A percentile compares a stretch with the other conserved stretches of the same genome.
Conservation (phyloP, 208 protist genomes). For the Tritrichomonas foetus region DNA sequence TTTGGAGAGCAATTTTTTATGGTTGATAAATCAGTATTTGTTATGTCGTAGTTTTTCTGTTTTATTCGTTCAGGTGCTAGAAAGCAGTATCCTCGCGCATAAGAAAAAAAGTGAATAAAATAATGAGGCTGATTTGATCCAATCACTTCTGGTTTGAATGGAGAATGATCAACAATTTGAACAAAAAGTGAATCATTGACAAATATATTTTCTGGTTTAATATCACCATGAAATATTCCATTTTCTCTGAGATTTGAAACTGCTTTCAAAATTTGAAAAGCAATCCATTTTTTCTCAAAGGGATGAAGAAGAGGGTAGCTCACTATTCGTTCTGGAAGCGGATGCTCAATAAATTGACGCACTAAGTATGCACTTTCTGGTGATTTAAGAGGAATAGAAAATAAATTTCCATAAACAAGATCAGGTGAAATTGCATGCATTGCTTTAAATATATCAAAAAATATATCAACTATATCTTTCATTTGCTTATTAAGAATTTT, state of each 20-base stretch:
- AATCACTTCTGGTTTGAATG: not conserved
- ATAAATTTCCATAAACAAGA: no score
- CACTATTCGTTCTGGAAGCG: not conserved
- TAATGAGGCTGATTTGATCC: not conserved
- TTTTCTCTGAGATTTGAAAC: not conserved
- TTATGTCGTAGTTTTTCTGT: no score
- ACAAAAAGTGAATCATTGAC: not conserved
- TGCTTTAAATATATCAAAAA: no score
- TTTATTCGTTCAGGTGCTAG: conserved; percentile 17
- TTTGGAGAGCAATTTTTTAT: no score
- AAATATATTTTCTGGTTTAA: conserved; percentile 23
- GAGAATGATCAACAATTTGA: not conserved
- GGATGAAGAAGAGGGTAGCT: not conserved
- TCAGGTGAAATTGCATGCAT: no score
- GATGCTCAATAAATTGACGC: not conserved
- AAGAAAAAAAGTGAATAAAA: not conserved
- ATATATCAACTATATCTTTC: no score
- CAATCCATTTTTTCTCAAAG: conserved; percentile 16
- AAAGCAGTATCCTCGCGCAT: not conserved
- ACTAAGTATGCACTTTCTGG: not conserved
- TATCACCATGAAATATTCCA: not conserved
- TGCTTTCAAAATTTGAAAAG: not conserved
- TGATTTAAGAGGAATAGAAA: not conserved
- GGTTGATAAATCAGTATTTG: no score
- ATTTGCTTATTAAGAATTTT: not conserved